Evolutionary conservation across 805 yeast species (phyloP).

Genomic region (Candida ulmi): DNA sequence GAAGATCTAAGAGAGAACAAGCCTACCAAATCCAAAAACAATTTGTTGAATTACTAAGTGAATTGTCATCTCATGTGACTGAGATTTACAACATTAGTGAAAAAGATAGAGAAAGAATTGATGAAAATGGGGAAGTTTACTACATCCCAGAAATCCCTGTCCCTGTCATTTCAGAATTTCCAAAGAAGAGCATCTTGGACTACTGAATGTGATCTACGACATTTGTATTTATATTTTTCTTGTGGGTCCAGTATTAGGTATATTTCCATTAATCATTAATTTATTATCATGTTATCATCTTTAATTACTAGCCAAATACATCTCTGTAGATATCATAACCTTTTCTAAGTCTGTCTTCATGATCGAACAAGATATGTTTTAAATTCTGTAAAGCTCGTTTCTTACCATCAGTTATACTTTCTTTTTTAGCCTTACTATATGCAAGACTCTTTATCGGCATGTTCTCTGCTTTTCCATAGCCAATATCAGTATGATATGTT

Average conservation of each 20-base stretch:
- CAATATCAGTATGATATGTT: conserved; percentile 71
- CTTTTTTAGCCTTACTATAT: conserved; percentile 74
- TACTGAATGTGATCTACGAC: too few species aligned
- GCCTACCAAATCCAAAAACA: conserved; percentile 75
- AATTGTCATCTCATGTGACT: conserved; percentile 52
- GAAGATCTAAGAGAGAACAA: conserved; percentile 69
- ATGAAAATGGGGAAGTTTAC: conserved; percentile 83
- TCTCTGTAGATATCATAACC: conserved; percentile 29
- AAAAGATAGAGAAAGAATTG: conserved; percentile 80
- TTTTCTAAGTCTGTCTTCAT: conserved; percentile 26
- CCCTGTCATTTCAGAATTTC: conserved; percentile 62
- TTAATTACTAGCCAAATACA: conserved; percentile 16
- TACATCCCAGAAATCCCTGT: conserved; percentile 69
- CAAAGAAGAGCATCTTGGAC: conserved; percentile 51
- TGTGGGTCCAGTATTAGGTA: too few species aligned
- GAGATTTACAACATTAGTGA: conserved; percentile 83
- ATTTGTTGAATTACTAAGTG: conserved; percentile 49
- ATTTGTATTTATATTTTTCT: too few species aligned
- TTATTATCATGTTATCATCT: neutral
- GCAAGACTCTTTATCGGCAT: conserved; percentile 62
- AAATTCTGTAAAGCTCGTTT: conserved; percentile 76
- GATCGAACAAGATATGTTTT: conserved; percentile 50
- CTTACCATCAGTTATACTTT: conserved; percentile 79
- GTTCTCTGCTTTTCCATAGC: conserved; percentile 67
- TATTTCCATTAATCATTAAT: neutral